Evolutionary conservation across 75 land plant species (phyloP), one percentile per base, ranked within the genome.

Genomic region (Pinus taeda): DNA sequence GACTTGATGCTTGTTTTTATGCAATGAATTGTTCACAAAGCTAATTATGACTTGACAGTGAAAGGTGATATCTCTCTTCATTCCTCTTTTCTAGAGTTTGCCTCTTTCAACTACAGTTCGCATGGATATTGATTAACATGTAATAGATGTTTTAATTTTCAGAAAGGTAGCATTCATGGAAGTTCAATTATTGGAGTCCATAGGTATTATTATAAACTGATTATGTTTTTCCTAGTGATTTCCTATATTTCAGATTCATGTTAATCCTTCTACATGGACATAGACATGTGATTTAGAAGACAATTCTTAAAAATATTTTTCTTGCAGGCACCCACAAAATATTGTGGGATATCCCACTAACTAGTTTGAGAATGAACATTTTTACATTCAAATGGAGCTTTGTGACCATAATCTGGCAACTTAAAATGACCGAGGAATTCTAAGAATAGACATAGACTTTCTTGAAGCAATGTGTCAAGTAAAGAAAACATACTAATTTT

Each of bases 301-400:
- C 36, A 26, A 0, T 13, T 57, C 42, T 53, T 33, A 73, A 42
- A 71, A 57, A 61, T 7, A 45, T 78, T 1, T 49, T 65, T 6
- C 13, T 42, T 22, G 61, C 20, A 1, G 14, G 93, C 15, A 71
- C 70, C 73, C 99, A 97, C 87, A 90, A 89, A 90, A 97, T 73
- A 82, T 94, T 69, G 90, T 97, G 74, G 89, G 93, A 24, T 97
- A 97, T 80, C 80, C 85, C 78, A 84, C 91, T 42, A 88, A 98
- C 22, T 97, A 98, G 99, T 94, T 97, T 84, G 99, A 97, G 80
- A 94, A 86, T 83, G 90, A 97, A 76, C 85, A 92, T 71, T 88
- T 95, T 26, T 94, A 94, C 79, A 97, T 97, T 73, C 97, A 97
- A 75, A 92, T 92, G 98, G 99, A 94, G 86, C 95, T 97, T 15